Evolutionary conservation across 2,329 filamentous ascomycete species (phyloP).

Genomic region (Microascus cirrosus): DNA sequence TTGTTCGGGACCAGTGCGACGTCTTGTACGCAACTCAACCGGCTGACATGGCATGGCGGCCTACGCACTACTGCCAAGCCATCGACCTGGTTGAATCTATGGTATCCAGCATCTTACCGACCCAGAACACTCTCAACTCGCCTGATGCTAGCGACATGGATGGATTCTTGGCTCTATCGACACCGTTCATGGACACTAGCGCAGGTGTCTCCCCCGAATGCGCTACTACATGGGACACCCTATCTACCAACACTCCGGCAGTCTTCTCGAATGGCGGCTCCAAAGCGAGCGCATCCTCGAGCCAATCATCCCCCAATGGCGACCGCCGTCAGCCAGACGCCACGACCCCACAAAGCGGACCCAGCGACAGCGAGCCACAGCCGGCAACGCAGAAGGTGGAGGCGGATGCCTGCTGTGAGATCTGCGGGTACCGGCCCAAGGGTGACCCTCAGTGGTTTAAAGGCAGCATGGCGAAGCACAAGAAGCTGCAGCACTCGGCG

Average conservation of each 20-base stretch:
- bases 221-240: not conserved
- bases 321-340: not conserved
- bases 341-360: not conserved
- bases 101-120: slow-evolving; percentile 15
- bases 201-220: not conserved
- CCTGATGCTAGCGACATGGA: slow-evolving; percentile 4
- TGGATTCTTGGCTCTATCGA: slow-evolving; percentile 6
- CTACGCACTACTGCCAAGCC: not conserved
- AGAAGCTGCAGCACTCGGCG: slow-evolving; percentile 38
- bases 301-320: not conserved
- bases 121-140: not conserved
- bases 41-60: not conserved
- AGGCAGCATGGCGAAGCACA: slow-evolving; percentile 48
- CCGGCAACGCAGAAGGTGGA: not conserved
- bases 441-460: slow-evolving; percentile 48
- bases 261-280: not conserved
- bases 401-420: slow-evolving; percentile 23
- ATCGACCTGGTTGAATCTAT: slow-evolving; percentile 21
- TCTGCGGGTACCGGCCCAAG: slow-evolving; percentile 44
- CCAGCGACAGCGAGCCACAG: not conserved
- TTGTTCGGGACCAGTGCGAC: slow-evolving; percentile 29
- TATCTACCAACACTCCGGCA: not conserved
- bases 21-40: slow-evolving; percentile 22
- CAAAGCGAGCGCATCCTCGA: not conserved
- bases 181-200: not conserved